These are phyloP conservation scores for Corymbia maculata DNA, from an alignment of 345 rosid genomes.

Conservation along the genomic window DNA sequence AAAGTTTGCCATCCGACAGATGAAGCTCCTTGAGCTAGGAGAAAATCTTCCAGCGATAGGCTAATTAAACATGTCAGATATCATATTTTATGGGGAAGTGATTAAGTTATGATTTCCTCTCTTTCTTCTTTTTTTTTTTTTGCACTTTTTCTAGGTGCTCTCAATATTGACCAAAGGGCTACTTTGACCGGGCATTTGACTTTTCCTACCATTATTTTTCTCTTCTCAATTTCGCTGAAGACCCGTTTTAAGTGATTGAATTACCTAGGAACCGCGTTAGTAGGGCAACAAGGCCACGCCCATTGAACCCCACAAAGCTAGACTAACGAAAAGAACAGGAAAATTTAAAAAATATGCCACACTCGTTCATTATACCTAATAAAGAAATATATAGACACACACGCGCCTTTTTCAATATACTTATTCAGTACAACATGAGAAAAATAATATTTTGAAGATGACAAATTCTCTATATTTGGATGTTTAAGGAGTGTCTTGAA, in stretches of 20 bases:
- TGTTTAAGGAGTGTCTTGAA: background rate
- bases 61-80: background rate
- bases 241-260: background rate
- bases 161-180: background rate
- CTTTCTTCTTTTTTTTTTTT: background rate
- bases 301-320: background rate
- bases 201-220: background rate
- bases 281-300: background rate
- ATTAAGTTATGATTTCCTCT: background rate
- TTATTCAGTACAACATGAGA: background rate
- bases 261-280: background rate
- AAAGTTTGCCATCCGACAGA: no score
- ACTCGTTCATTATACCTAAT: background rate
- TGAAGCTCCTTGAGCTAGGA: background rate
- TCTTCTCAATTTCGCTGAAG: background rate
- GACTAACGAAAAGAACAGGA: background rate
- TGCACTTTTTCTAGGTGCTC: background rate
- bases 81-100: background rate
- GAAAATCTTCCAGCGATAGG: background rate
- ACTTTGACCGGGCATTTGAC: background rate
- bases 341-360: accelerated
- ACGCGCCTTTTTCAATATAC: background rate
- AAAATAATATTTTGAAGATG: background rate
- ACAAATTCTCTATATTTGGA: background rate
- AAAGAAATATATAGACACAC: background rate